These are phyloP conservation scores for Debaryomyces sp. DNA, from an alignment of 1,139 yeast species.

Conservation along the genomic window DNA sequence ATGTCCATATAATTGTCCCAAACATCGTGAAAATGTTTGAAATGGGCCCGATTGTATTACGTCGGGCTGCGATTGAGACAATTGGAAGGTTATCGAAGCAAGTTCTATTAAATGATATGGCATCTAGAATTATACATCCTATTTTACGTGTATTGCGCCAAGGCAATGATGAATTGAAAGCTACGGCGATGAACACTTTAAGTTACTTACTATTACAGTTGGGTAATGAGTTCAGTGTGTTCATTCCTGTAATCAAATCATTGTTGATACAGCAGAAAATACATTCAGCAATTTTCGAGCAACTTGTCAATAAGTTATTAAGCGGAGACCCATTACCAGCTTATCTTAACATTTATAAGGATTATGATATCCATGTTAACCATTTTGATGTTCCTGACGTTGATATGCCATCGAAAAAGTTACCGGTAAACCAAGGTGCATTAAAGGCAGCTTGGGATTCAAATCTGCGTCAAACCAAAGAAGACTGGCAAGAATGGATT, in stretches of 20 bases:
- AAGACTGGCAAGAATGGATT: constrained; percentile 99
- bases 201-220: constrained; percentile 78
- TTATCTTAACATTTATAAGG: constrained; percentile 69
- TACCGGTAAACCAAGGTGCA: constrained; percentile 79
- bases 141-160: constrained; percentile 68
- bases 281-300: constrained; percentile 78
- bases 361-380: constrained; percentile 52
- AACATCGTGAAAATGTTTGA: constrained; percentile 82
- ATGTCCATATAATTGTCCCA: constrained; percentile 82
- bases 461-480: constrained; percentile 82
- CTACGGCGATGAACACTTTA: constrained; percentile 74
- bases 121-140: constrained; percentile 89
- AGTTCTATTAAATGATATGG: constrained; percentile 81
- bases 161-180: constrained; percentile 63
- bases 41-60: constrained; percentile 57
- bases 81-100: constrained; percentile 79
- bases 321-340: constrained; percentile 92
- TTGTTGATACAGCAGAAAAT: constrained; percentile 65
- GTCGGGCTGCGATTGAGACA: constrained; percentile 80
- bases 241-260: constrained; percentile 82
- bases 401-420: constrained; percentile 70
- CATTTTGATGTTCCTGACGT: constrained; percentile 65
- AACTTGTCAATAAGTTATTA: constrained; percentile 71
- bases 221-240: constrained; percentile 84
- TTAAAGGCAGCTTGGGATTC: constrained; percentile 92